Base-by-base conservation (phyloP, 192 early-diverging fungal species). In the Backusella circina region DNA sequence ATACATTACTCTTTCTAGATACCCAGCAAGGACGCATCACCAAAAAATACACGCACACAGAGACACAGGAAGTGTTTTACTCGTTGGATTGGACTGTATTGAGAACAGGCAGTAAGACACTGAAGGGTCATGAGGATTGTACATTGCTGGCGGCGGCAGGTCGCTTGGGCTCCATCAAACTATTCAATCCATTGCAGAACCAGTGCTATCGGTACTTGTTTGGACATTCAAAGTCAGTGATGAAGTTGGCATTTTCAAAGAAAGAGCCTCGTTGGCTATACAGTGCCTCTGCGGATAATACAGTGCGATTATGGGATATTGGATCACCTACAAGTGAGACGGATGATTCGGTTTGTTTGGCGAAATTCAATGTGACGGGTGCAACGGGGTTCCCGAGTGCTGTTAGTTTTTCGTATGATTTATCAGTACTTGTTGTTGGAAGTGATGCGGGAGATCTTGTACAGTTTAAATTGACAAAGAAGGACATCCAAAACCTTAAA, bases 231-330 rank as follows among this genome's bases (percentile, higher is more conserved):
- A 77, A 77, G 1, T 32, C 77, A 3, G 70, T 88, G 6, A 32
- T 82, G 15, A 77, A 81, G 21, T 64, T 88, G 23, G 70, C 57
- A 13, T 88, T 88, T 78, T 79, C 82, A 13, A 70, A 83, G 44
- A 77, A 70, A 3, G 77, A 83, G 36, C 84, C 79, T 5, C 75
- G 81, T 4, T 88, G 83, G 83, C 76, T 88, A 3, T 79, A 83
- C 41, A 88, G 83, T 30, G 71, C 50, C 1, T 86, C 84, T 9
- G 33, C 50, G 0, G 86, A 88, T 74, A 78, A 72, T 13, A 80
- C 83, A 18, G 79, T 81, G 1, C 79, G 86, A 37, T 61, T 88
- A 32, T 88, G 86, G 86, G 83, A 85, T 50, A 88, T 88, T 67
- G 86, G 84, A 16, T 82, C 83, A 3, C 72, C 82, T 4, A 47